Evolutionary conservation across 345 rosid species (phyloP), one percentile per base, ranked within the genome.

Genomic region (Eucalyptus marginata): DNA sequence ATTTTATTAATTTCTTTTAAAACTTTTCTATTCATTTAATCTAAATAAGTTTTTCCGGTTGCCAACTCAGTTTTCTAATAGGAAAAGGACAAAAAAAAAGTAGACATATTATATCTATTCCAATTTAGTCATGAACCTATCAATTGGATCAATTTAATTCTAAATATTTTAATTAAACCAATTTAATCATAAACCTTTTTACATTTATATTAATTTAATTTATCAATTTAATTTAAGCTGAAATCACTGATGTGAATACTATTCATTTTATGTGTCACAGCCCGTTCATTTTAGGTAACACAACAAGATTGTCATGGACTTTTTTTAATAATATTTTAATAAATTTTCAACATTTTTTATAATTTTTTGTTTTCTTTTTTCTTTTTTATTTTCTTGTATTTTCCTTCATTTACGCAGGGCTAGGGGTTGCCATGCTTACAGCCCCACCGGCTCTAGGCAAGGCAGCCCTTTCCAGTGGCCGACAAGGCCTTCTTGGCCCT

Each of bases 211-310:
- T 7, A 52, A 52, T 52, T 52, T 52, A 52, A 4, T 52, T 52
- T 4, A 52, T 52, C 0, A 0, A 18, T 0, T 7, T 52, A 52
- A 7, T 52, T 52, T 52, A 52, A 52, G 10, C 0, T 0, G 1
- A 52, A 52, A 52, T 52, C 0, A 52, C 1, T 0, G 0, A 52
- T 0, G 4, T 52, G 0, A 1, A 20, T 7, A 52, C 2, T 10
- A 52, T 52, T 0, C 1, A 52, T 52, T 52, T 20, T 20, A 52
- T 1, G 10, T 52, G 0, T 18, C 4, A 52, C 0, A 7, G 0
- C 58, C 9, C 24, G 0, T 18, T 10, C 10, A 52, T 52, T 52
- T 52, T 18, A 52, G 58, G 10, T 52, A 20, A 52, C 5, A 18
- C 1, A 18, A 4, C 4, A 17, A 52, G 10, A 0, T 52, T 52